Conservation (phyloP, 129 eudicot species). For the Chrysanthemum seticuspe region DNA sequence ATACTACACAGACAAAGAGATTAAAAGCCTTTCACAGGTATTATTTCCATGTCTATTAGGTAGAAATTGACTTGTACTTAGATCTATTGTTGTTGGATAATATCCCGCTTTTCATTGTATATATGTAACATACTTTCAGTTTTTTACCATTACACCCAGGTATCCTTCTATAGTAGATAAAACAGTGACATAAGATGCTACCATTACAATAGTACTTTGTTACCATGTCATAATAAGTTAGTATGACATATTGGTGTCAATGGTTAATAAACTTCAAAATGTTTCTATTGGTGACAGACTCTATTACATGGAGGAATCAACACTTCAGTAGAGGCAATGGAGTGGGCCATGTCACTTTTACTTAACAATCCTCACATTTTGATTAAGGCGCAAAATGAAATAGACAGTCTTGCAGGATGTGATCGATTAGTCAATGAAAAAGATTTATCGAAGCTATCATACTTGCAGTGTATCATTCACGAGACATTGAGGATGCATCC, state of each 20-base stretch:
- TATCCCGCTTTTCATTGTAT: background rate
- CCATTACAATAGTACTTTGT: no score
- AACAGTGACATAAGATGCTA: no score
- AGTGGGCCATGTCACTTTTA: conserved; percentile 46
- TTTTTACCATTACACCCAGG: no score
- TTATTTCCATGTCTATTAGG: background rate
- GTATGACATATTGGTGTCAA: no score
- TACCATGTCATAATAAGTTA: no score
- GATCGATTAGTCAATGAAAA: conserved; percentile 27
- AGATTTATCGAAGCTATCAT: conserved; percentile 37
- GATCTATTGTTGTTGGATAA: background rate
- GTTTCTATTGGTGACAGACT: conserved; percentile 7
- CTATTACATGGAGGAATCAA: conserved; percentile 42
- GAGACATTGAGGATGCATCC: conserved; percentile 49
- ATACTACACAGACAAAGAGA: conserved; percentile 38
- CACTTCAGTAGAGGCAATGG: conserved; percentile 44
- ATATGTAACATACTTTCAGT: background rate
- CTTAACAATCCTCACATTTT: conserved; percentile 38
- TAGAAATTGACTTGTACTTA: background rate
- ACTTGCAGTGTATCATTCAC: conserved; percentile 37
- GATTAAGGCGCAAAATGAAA: conserved; percentile 34
- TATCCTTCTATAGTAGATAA: no score
- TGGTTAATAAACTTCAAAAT: no score
- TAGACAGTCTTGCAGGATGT: conserved; percentile 28
- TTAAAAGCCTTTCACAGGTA: conserved; percentile 54